Evolutionary conservation across 179 eudicot species (phyloP), one percentile per base, ranked within the genome.

Genomic region (Beta corolliflora): DNA sequence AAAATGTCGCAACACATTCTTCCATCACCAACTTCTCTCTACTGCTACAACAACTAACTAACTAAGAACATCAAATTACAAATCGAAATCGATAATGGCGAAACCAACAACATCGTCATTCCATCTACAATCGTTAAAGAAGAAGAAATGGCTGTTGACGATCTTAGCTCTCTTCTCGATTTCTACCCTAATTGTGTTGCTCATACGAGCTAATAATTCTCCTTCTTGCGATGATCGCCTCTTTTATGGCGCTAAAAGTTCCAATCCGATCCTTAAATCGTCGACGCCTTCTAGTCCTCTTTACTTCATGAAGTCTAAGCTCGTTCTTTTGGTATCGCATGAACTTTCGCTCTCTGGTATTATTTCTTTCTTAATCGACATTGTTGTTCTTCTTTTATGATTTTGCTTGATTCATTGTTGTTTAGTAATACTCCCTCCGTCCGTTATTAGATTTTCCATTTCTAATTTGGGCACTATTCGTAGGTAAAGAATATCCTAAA

Each of bases 311-410:
- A 96, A 94, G 89, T 92, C 97, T 11, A 96, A 92, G 91, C 94
- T 91, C 65, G 99, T 96, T 54, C 90, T 96, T 16, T 80, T 96
- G 58, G 99, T 96, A 10, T 96, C 99, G 23, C 99, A 96, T 81
- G 98, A 96, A 79, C 96, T 95, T 77, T 92, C 99, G 15, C 98
- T 95, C 73, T 94, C 99, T 67, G 98, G 99, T 95, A 86, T 48
- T 23, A 41, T 14, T 63, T 54, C 50, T 36, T 58, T 23, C 46
- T 63, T 36, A 7, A 36, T 36, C 41, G 3, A 36, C 41, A 25
- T 59, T 23, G 11, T 21, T 66, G 5, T 18, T 15, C 12, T 45
- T 15, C 2, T 15, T 4, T 65, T 64, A 7, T 48, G 10, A 7
- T 60, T 45, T 44, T 41, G 5, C 12, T 59, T 13, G 4, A 8